Base-by-base conservation (phyloP, 768 basidiomycete species). In the Amanita subjunquillea region DNA sequence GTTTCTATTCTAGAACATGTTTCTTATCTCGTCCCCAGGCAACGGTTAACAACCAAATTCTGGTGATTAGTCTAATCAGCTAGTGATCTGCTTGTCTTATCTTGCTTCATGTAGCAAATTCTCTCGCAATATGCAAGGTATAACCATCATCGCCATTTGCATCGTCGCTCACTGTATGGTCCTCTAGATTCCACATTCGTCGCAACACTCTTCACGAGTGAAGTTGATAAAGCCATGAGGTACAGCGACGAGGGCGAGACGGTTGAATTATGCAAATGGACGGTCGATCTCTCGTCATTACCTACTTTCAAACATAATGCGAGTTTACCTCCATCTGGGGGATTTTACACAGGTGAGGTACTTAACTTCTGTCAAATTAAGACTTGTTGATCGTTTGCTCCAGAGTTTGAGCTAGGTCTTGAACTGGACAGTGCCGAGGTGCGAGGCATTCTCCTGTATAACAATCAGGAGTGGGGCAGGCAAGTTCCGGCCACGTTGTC, bases 341-440 rank as follows among this genome's bases (percentile, higher is more conserved):
- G 87, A 7, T 91, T 91, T 67, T 92, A 87, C 61, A 88, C 87
- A 48, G 88, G 86, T 85, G 57, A 55, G 75, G 62, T 32, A 36
- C 41, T 8, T 44, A 20, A 38, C 17, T 27, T 6, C 5, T 15
- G 9, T 23, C 20, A 3, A 25, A 25, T 12, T 22, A 22, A 8
- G 7, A 37, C 27, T 48, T 32, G 15, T 48, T 2, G 6, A 50
- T 48, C 38, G 17, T 50, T 44, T 42, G 29, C 41, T 13, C 15
- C 40, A 89, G 87, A 91, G 63, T 92, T 91, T 58, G 88, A 91
- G 63, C 77, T 91, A 3, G 89, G 84, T 6, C 68, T 91, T 55
- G 89, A 89, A 67, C 68, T 91, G 60, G 88, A 91, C 63, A 88
- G 87, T 57, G 87, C 84, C 52, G 89, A 91, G 69, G 87, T 91